Conservation (phyloP, 139 green algal species). For the Chlamydomonas schloesseri region DNA sequence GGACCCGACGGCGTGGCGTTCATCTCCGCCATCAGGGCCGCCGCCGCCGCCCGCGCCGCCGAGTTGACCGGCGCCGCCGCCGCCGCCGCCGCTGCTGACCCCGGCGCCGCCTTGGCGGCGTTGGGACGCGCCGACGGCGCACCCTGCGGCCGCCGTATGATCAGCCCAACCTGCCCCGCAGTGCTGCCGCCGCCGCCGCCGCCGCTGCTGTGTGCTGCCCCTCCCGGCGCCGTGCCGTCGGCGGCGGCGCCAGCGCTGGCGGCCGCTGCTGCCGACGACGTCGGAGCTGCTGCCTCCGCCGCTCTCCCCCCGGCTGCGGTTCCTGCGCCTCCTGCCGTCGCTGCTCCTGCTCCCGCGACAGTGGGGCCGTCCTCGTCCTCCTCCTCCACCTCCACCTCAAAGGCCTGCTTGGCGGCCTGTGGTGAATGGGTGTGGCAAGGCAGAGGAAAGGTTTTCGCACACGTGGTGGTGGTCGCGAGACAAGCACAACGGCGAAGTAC, state of each 20-base stretch:
- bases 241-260: too few species aligned
- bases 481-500: too few species aligned
- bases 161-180: background rate
- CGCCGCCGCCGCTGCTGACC: background rate
- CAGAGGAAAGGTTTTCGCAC: too few species aligned
- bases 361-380: background rate
- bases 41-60: background rate
- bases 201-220: too few species aligned
- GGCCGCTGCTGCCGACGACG: too few species aligned
- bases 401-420: slow-evolving; percentile 22
- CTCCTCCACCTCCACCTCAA: slow-evolving; percentile 32
- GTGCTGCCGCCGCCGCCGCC: background rate
- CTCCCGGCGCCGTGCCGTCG: too few species aligned
- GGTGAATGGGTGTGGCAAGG: too few species aligned
- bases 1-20: slow-evolving; percentile 4
- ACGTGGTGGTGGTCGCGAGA: too few species aligned
- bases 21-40: slow-evolving; percentile 43
- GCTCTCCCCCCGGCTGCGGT: background rate
- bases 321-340: background rate
- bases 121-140: background rate
- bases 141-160: slow-evolving; percentile 22
- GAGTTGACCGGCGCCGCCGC: background rate
- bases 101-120: background rate
- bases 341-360: too few species aligned
- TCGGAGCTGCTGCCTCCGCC: too few species aligned